These are phyloP conservation scores for Talaromyces albobiverticillius DNA, from an alignment of 2,329 filamentous ascomycete genomes.

Conservation along the genomic window DNA sequence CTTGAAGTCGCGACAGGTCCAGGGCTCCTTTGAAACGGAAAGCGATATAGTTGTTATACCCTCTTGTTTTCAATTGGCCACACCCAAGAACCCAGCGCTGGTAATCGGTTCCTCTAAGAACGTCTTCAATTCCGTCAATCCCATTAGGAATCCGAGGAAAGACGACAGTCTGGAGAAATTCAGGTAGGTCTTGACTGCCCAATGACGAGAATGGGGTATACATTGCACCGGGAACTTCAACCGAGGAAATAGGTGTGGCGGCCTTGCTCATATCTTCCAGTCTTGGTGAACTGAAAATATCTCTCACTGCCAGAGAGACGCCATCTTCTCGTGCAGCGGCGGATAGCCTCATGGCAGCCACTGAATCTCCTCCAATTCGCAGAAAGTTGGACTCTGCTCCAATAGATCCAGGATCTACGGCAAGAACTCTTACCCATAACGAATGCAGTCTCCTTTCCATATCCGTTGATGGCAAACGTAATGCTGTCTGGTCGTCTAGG, in stretches of 20 bases:
- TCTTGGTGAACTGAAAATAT: neutral
- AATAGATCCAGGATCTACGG: constrained; percentile 17
- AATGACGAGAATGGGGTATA: neutral
- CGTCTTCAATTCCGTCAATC: neutral
- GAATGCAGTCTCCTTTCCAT: constrained; percentile 15
- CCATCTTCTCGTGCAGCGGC: neutral
- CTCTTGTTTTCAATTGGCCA: neutral
- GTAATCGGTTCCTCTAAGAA: neutral
- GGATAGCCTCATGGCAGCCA: constrained; percentile 23
- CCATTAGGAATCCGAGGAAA: neutral
- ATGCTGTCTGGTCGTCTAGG: neutral
- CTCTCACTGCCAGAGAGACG: neutral
- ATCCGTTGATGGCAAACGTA: constrained; percentile 1
- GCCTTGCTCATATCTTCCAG: neutral
- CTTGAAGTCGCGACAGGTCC: neutral
- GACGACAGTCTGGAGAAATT: neutral
- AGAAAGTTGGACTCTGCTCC: constrained; percentile 28
- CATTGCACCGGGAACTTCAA: neutral
- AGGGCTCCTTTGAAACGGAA: neutral
- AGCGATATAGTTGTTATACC: neutral
- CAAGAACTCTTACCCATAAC: constrained; percentile 21
- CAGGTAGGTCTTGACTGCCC: neutral
- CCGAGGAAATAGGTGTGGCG: neutral
- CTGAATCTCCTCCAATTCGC: constrained; percentile 28
- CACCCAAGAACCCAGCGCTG: neutral